Evolutionary conservation across 2,329 filamentous ascomycete species (phyloP), one percentile per base, ranked within the genome.

Genomic region (Neonectria magnoliae): DNA sequence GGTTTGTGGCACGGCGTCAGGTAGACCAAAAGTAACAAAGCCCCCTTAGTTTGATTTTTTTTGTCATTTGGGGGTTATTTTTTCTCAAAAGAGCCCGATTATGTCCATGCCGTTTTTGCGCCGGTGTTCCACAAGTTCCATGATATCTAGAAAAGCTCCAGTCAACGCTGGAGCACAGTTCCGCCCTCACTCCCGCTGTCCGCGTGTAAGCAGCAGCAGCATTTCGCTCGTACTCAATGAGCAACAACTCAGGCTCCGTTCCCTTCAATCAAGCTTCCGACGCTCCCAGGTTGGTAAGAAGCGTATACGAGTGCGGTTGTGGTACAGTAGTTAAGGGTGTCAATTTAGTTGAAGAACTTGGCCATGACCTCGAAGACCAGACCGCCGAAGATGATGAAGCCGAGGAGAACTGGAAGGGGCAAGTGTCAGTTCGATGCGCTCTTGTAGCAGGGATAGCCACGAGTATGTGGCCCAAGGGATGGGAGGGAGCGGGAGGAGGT

Each of bases 301-400:
- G 47, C 55, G 41, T 54, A 44, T 55, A 36, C 51, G 58, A 44
- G 38, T 57, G 42, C 45, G 31, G 51, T 61, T 31, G 54, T 54
- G 36, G 51, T 65, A 53, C 44, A 63, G 36, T 51, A 25, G 29
- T 33, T 20, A 36, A 36, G 50, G 51, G 50, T 45, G 36, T 38
- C 5, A n/a, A 27, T 53, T 69, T 75, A 81, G 29, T 72, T 69
- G 75, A 86, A 85, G 78, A 88, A 82, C 71, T 85, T 85, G 47
- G 85, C 84, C 66, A 89, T 71, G 58, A 82, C 78, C 77, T 89
- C 87, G 74, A 89, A 88, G 70, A 88, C 67, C 29, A 89, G 80
- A 41, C 88, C 87, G 65, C 88, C 88, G 66, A 90, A 86, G 71
- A 90, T 79, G 73, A 89, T 80, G 75, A 90, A 90, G 38, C 76